phyloP scores from a whole-genome alignment of 768 basidiomycete genomes.

The Boletus edulis region DNA sequence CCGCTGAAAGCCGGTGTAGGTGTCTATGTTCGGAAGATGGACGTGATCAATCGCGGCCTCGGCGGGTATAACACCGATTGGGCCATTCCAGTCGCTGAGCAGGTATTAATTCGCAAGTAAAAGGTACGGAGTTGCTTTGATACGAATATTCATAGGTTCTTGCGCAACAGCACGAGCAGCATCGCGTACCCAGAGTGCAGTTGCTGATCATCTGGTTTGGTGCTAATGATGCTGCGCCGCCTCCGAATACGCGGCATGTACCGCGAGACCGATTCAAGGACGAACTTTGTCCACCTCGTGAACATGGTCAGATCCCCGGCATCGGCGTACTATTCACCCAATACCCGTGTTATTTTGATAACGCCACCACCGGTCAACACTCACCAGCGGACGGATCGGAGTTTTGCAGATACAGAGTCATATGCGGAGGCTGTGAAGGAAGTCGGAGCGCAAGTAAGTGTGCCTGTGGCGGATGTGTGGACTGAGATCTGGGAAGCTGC shows the following conservation, averaged over 20 bases:
- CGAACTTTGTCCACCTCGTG: slow-evolving; percentile 65
- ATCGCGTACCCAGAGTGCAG: slow-evolving; percentile 55
- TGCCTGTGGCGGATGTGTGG: slow-evolving; percentile 77
- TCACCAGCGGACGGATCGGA: slow-evolving; percentile 51
- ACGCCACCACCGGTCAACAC: slow-evolving; percentile 84
- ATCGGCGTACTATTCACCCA: slow-evolving; percentile 65
- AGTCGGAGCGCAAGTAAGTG: slow-evolving; percentile 51
- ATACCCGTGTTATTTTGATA: slow-evolving; percentile 75
- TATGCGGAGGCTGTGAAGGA: slow-evolving; percentile 73
- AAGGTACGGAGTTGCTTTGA: not conserved
- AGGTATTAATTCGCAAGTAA: slow-evolving; percentile 39
- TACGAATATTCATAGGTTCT: slow-evolving; percentile 44
- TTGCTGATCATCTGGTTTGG: slow-evolving; percentile 90
- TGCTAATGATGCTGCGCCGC: slow-evolving; percentile 79
- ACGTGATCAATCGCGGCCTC: slow-evolving; percentile 83
- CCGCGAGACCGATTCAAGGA: slow-evolving; percentile 60
- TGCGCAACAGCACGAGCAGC: slow-evolving; percentile 47
- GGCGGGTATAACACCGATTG: slow-evolving; percentile 87
- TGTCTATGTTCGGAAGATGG: slow-evolving; percentile 74
- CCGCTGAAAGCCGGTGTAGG: slow-evolving; percentile 39
- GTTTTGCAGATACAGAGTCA: slow-evolving; percentile 55
- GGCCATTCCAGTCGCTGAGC: slow-evolving; percentile 76
- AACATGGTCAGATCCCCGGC: slow-evolving; percentile 56
- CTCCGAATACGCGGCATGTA: slow-evolving; percentile 70
- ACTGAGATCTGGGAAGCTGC: slow-evolving; percentile 68